phyloP scores from a whole-genome alignment of 768 basidiomycete genomes.

The Auriscalpium microsporum region DNA sequence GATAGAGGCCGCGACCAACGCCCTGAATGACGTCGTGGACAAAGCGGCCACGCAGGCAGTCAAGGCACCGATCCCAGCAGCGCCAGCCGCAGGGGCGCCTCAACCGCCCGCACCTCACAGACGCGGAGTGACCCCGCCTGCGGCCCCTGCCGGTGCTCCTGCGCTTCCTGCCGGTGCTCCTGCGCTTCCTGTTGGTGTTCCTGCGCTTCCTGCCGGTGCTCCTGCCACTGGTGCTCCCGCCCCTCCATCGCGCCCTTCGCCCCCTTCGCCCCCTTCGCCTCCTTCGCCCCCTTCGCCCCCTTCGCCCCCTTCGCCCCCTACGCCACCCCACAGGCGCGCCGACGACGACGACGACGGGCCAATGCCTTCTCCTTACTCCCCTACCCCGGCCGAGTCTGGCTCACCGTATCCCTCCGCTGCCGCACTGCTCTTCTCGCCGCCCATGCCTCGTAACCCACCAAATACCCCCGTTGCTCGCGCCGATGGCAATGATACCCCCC shows the following conservation, averaged over 20 bases:
- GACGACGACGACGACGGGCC: background rate
- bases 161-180: background rate
- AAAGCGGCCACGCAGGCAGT: too few relatives aligned
- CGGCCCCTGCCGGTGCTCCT: background rate
- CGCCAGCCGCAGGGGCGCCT: too few relatives aligned
- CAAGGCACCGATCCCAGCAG: too few relatives aligned
- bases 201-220: background rate
- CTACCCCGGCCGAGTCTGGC: background rate
- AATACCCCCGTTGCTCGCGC: slow-evolving; percentile 9
- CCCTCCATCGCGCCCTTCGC: background rate
- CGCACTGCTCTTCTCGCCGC: slow-evolving; percentile 3
- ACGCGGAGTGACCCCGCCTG: too few relatives aligned
- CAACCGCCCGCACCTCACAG: too few relatives aligned
- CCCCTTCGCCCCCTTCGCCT: background rate
- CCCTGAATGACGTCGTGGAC: too few relatives aligned
- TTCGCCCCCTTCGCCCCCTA: background rate
- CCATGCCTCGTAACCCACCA: slow-evolving; percentile 16
- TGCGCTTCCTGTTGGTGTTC: background rate
- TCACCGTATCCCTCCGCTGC: background rate
- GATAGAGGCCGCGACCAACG: too few relatives aligned
- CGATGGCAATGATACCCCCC: background rate
- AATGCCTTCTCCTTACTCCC: background rate
- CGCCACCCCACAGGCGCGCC: background rate
- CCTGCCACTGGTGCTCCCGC: too few relatives aligned
- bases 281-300: background rate